These are phyloP conservation scores for Hemileccinum impolitum DNA, from an alignment of 768 basidiomycete genomes.

Conservation along the genomic window DNA sequence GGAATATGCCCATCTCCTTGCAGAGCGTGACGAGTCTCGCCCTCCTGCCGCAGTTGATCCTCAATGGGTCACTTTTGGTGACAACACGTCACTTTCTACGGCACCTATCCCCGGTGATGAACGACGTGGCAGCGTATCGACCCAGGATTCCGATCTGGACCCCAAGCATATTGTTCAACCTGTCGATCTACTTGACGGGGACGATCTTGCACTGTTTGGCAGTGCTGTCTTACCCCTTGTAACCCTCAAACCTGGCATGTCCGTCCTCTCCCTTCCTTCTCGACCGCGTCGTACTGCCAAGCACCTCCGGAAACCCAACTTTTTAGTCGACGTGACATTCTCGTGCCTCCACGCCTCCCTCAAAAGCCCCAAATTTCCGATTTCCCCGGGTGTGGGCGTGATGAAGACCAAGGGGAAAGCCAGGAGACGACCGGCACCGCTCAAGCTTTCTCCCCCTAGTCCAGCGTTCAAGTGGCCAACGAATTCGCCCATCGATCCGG, in stretches of 20 bases:
- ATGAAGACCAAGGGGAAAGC: conserved; percentile 26
- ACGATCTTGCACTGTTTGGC: conserved; percentile 36
- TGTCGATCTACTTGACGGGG: conserved; percentile 27
- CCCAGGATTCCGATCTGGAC: conserved; percentile 53
- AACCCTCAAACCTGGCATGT: conserved; percentile 30
- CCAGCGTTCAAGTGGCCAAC: conserved; percentile 31
- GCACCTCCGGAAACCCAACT: conserved; percentile 37
- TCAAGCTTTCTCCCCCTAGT: conserved; percentile 35
- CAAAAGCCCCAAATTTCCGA: conserved; percentile 13
- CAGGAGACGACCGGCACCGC: conserved; percentile 41
- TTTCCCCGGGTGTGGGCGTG: conserved; percentile 7
- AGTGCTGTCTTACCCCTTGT: conserved; percentile 22
- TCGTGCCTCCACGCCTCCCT: conserved; percentile 6
- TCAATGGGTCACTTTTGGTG: conserved; percentile 45
- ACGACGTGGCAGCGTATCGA: conserved; percentile 46
- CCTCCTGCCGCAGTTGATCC: conserved; percentile 28
- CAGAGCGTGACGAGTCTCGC: conserved; percentile 30
- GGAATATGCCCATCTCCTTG: conserved; percentile 64
- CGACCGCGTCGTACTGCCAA: conserved; percentile 35
- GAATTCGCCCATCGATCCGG: conserved; percentile 36
- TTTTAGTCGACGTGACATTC: conserved; percentile 33
- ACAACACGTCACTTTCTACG: conserved; percentile 18
- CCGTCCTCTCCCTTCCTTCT: conserved; percentile 36
- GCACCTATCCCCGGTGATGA: conserved; percentile 22
- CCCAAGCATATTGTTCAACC: conserved; percentile 46